Percentiles rank a stretch among this genome's conserved stretches.
phyloP scores from a whole-genome alignment of 768 basidiomycete species.

The Galerina marginata region DNA sequence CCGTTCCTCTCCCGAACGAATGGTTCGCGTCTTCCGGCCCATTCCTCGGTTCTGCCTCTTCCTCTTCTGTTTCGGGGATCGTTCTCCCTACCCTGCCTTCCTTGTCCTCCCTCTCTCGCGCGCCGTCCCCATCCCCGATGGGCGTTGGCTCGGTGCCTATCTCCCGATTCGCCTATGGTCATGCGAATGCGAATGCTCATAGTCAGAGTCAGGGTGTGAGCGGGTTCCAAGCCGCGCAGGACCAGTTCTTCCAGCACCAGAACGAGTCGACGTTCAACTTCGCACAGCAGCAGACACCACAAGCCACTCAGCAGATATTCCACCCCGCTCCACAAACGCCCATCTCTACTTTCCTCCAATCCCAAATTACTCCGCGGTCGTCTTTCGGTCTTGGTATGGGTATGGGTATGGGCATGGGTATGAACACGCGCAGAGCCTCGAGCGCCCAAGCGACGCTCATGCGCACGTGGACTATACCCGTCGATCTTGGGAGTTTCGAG shows the following conservation, averaged over 20 bases:
- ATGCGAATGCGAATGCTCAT: no score
- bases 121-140: background rate
- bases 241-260: conserved; percentile 8
- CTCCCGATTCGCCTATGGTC: no score
- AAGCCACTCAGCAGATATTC: no score
- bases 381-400: no score
- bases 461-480: conserved; percentile 20
- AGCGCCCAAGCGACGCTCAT: conserved; percentile 18
- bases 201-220: no score
- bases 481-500: no score
- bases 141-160: no score
- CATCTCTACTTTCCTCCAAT: background rate
- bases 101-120: conserved; percentile 27
- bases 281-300: no score
- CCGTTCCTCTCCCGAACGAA: conserved; percentile 66
- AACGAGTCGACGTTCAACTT: background rate
- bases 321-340: conserved; percentile 16
- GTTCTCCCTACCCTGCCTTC: conserved; percentile 43
- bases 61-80: conserved; percentile 39
- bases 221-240: background rate
- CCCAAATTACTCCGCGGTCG: no score
- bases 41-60: conserved; percentile 1
- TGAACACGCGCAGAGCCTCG: conserved; percentile 19
- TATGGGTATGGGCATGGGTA: background rate
- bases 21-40: conserved; percentile 16